Conservation (phyloP, 345 rosid genomes). For the Rhodomyrtus tomentosa region DNA sequence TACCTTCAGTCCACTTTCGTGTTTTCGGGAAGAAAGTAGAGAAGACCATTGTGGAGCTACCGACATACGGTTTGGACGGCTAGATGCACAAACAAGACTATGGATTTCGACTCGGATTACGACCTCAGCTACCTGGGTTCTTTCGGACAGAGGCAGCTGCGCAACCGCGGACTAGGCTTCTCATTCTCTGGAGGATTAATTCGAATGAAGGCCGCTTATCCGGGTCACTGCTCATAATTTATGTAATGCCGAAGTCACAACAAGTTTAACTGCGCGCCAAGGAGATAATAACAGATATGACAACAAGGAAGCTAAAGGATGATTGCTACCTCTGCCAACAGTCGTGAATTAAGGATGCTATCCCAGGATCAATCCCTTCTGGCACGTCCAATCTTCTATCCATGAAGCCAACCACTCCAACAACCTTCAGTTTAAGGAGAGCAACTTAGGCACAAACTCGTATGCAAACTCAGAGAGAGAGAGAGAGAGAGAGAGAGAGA, state of each 20-base stretch:
- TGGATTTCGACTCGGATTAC: background rate
- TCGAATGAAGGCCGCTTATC: constrained; percentile 62
- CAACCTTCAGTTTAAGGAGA: constrained; percentile 30
- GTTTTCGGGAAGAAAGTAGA: background rate
- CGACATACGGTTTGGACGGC: background rate
- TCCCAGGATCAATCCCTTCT: constrained; percentile 47
- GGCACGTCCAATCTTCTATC: constrained; percentile 78
- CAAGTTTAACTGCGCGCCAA: background rate
- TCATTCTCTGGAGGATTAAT: constrained; percentile 51
- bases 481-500: background rate
- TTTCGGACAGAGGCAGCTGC: constrained; percentile 1
- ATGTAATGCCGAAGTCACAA: background rate
- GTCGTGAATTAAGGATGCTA: constrained; percentile 56
- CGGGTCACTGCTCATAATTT: constrained; percentile 38
- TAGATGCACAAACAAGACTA: background rate
- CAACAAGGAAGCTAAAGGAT: background rate
- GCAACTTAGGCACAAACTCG: background rate
- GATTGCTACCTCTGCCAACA: constrained; percentile 66
- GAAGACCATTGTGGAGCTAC: background rate
- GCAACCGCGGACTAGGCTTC: constrained; percentile 20
- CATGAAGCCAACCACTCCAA: constrained; percentile 90
- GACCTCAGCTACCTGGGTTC: background rate
- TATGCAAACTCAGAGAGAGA: background rate
- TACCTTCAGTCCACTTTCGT: background rate
- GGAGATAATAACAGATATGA: background rate